Percentiles rank a stretch among this genome's conserved stretches.
These are phyloP conservation scores for Curvularia eragrostidis DNA, from an alignment of 2,329 filamentous ascomycete species.

Conservation along the genomic window DNA sequence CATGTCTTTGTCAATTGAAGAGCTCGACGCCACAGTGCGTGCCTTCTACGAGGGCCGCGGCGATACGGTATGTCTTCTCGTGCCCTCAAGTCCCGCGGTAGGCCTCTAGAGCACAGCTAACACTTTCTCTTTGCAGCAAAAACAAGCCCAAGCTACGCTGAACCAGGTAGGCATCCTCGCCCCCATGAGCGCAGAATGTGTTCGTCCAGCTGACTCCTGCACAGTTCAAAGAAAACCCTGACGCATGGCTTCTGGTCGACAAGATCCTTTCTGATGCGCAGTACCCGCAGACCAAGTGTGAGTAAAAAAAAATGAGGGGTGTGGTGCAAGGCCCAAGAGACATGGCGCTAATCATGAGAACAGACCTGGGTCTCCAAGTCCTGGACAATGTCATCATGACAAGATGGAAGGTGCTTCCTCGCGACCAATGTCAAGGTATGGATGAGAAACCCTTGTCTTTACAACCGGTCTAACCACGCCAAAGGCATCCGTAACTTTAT, in stretches of 20 bases:
- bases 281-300: constrained; percentile 97
- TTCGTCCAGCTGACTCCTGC: constrained; percentile 26
- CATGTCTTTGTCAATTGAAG: constrained; percentile 79
- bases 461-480: constrained; percentile 19
- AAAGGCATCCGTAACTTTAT: constrained; percentile 99
- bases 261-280: constrained; percentile 93
- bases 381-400: constrained; percentile 99
- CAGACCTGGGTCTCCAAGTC: constrained; percentile 92
- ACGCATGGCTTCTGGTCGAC: constrained; percentile 96
- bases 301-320: constrained; percentile 39
- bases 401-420: constrained; percentile 95
- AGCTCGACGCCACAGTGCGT: constrained; percentile 95
- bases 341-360: constrained; percentile 42
- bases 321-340: constrained; percentile 22
- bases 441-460: constrained; percentile 8
- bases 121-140: constrained; percentile 71
- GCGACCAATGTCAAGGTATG: constrained; percentile 91
- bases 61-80: constrained; percentile 72
- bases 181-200: constrained; percentile 11
- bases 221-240: constrained; percentile 98
- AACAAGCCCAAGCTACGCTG: constrained; percentile 88
- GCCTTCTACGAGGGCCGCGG: constrained; percentile 97
- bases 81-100: neutral
- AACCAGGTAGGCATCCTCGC: constrained; percentile 74
- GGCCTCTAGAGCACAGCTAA: constrained; percentile 47